Evolutionary conservation across 306 rosid species (phyloP).

Genomic region (Nissolia schottii): DNA sequence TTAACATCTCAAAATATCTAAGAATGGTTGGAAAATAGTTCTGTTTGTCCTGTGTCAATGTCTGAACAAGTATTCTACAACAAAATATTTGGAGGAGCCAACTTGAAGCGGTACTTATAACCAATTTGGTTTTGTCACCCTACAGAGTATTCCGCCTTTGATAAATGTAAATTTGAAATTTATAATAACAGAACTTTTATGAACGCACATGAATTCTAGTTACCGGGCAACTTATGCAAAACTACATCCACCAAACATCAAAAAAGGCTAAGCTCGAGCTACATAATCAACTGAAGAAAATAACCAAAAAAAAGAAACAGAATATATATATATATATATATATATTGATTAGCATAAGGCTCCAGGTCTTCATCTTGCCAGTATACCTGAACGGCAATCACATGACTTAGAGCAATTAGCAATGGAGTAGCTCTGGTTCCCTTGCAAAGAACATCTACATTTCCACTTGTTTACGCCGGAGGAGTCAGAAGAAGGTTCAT

Average conservation of each 20-base stretch:
- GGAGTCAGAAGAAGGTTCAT: conserved; percentile 43
- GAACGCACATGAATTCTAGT: neutral
- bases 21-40: neutral
- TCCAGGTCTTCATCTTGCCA: neutral
- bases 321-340: too few relatives aligned
- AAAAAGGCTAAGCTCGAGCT: neutral
- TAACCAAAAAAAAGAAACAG: neutral
- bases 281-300: neutral
- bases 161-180: neutral
- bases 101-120: neutral
- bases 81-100: neutral
- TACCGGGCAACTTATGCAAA: neutral
- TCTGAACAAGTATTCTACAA: conserved; percentile 2
- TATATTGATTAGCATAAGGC: neutral
- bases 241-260: neutral
- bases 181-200: neutral
- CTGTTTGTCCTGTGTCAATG: neutral
- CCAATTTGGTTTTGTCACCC: neutral
- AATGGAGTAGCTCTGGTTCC: conserved; percentile 44
- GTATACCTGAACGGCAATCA: conserved; percentile 68
- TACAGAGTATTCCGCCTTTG: neutral
- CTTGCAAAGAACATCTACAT: conserved; percentile 71
- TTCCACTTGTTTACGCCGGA: conserved; percentile 58
- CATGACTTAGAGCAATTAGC: conserved; percentile 84
- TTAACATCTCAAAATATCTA: neutral